A percentile compares a stretch with the other conserved stretches of the same genome.
These are phyloP conservation scores for Artemisia argyi DNA, from an alignment of 129 eudicot species.

Conservation along the genomic window DNA sequence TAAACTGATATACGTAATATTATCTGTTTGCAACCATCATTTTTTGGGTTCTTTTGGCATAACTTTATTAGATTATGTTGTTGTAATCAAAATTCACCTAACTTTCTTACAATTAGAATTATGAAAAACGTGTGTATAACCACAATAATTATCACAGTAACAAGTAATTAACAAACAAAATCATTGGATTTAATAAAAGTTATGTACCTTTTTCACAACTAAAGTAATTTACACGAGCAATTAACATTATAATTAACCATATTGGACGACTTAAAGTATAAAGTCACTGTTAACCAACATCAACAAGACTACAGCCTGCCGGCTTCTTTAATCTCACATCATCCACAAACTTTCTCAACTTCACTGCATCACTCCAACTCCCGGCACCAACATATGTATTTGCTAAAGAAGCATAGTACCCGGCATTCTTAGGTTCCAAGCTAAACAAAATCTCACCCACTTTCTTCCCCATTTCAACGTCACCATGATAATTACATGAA, in stretches of 20 bases:
- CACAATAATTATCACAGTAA: background rate
- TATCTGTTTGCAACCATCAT: too few species aligned
- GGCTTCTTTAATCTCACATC: conserved; percentile 46
- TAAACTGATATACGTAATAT: too few species aligned
- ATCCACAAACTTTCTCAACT: conserved; percentile 41
- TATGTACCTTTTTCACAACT: background rate
- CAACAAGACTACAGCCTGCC: conserved; percentile 51
- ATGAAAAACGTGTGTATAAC: too few species aligned
- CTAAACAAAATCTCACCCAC: conserved; percentile 50
- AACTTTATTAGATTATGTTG: too few species aligned
- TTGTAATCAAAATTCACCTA: too few species aligned
- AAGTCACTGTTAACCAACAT: conserved; percentile 33
- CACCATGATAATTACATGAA: conserved; percentile 66
- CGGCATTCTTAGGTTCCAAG: conserved; percentile 56
- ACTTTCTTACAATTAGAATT: too few species aligned
- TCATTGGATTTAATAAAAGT: too few species aligned
- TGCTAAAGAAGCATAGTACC: conserved; percentile 56
- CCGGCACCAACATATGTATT: conserved; percentile 63
- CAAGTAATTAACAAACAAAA: too few species aligned
- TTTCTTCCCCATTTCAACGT: conserved; percentile 63
- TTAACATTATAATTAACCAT: background rate
- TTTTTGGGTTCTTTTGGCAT: background rate
- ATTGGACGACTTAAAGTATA: background rate
- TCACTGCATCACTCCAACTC: conserved; percentile 69
- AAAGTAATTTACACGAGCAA: background rate